Evolutionary conservation across 306 rosid species (phyloP).

Genomic region (Cucurbita pepo): DNA sequence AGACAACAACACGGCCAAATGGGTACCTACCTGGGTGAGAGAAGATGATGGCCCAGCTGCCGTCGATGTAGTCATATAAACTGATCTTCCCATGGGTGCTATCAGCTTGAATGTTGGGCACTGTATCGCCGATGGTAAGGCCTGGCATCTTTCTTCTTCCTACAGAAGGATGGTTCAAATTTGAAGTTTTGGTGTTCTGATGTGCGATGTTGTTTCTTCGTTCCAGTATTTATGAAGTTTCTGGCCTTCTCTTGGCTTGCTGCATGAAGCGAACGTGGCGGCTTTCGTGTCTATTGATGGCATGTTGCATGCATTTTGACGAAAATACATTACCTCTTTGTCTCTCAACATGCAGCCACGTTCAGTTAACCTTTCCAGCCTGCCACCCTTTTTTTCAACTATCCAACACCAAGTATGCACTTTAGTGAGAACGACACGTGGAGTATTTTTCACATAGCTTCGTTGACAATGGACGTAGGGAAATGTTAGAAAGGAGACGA

Average conservation of each 20-base stretch:
- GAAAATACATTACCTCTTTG: not conserved
- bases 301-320: not conserved
- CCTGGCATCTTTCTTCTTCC: constrained; percentile 48
- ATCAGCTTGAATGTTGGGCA: constrained; percentile 60
- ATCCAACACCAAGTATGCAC: not conserved
- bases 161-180: not conserved
- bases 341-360: not conserved
- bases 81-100: constrained; percentile 54
- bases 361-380: not conserved
- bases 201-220: not conserved
- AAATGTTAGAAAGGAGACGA: not conserved
- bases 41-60: constrained; percentile 59
- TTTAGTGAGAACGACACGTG: not conserved
- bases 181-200: not conserved
- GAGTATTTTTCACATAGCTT: not conserved
- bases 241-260: constrained; percentile 2
- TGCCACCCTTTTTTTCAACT: not conserved
- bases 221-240: not conserved
- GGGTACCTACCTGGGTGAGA: constrained; percentile 63
- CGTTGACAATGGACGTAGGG: not conserved
- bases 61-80: constrained; percentile 34
- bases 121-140: constrained; percentile 62
- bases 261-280: constrained; percentile 84
- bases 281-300: not conserved
- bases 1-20: not conserved